Evolutionary conservation across 176 grass and related monocot genomes (phyloP).

Genomic region (Juncus effusus): DNA sequence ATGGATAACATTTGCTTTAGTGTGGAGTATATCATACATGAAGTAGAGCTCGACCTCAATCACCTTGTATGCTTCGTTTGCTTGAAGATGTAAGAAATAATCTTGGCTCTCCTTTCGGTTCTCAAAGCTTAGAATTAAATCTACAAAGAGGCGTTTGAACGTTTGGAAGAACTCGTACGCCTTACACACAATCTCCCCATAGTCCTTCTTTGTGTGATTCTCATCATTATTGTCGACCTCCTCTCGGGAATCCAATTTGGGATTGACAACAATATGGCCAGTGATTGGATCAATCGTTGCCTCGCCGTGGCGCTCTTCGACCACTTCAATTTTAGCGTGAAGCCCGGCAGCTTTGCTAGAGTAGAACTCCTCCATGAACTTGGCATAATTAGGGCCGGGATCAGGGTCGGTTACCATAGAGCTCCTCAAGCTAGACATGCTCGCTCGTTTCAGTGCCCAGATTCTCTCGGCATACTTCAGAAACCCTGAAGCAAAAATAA

Average conservation of each 20-base stretch:
- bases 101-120: slow-evolving; percentile 28
- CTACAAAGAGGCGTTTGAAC: slow-evolving; percentile 43
- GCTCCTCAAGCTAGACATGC: slow-evolving; percentile 48
- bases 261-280: background rate
- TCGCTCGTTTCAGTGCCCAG: slow-evolving; percentile 43
- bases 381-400: slow-evolving; percentile 59
- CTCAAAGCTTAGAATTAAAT: slow-evolving; percentile 59
- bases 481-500: slow-evolving; percentile 50
- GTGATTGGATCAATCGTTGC: background rate
- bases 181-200: slow-evolving; percentile 30
- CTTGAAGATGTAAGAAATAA: slow-evolving; percentile 6
- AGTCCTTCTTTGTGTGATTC: background rate
- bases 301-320: slow-evolving; percentile 18
- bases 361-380: slow-evolving; percentile 67
- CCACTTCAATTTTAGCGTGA: slow-evolving; percentile 32
- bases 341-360: slow-evolving; percentile 47
- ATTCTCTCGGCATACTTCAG: slow-evolving; percentile 54
- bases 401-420: slow-evolving; percentile 55
- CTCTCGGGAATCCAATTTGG: background rate
- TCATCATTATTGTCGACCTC: background rate
- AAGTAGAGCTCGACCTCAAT: slow-evolving; percentile 52
- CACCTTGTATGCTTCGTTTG: slow-evolving; percentile 25
- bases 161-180: slow-evolving; percentile 40
- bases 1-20: slow-evolving; percentile 35
- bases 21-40: slow-evolving; percentile 48